These are phyloP conservation scores for Zalaria sp. DNA, from an alignment of 2,329 filamentous ascomycete species.

Conservation along the genomic window DNA sequence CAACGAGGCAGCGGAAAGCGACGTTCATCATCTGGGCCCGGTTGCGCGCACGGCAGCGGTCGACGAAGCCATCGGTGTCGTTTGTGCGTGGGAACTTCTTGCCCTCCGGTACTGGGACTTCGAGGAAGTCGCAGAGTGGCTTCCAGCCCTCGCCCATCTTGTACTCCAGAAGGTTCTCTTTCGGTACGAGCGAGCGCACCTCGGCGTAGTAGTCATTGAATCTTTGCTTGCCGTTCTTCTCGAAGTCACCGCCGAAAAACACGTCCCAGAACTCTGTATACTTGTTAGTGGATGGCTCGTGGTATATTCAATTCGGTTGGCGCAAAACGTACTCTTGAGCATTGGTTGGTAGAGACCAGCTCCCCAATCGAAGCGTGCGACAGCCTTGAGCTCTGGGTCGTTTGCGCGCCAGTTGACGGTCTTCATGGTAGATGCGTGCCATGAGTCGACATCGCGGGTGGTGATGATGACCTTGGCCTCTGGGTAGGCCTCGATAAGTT, in stretches of 20 bases:
- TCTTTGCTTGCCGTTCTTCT: slow-evolving; percentile 48
- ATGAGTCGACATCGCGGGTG: slow-evolving; percentile 51
- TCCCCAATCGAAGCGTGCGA: slow-evolving; percentile 46
- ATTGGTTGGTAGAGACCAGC: slow-evolving; percentile 56
- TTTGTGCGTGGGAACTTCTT: slow-evolving; percentile 37
- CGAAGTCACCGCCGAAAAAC: slow-evolving; percentile 56
- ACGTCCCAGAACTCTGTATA: slow-evolving; percentile 45
- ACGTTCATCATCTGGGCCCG: slow-evolving; percentile 42
- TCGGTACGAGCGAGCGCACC: slow-evolving; percentile 31
- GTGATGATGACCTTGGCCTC: slow-evolving; percentile 59
- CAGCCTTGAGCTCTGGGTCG: slow-evolving; percentile 43
- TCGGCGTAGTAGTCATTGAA: slow-evolving; percentile 44
- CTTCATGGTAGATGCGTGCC: slow-evolving; percentile 49
- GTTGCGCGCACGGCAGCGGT: slow-evolving; percentile 38
- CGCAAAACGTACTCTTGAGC: slow-evolving; percentile 35
- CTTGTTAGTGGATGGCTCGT: slow-evolving; percentile 3
- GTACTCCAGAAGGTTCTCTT: slow-evolving; percentile 39
- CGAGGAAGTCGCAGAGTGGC: slow-evolving; percentile 41
- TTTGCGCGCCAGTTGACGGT: slow-evolving; percentile 55
- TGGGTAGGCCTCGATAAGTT: slow-evolving; percentile 57
- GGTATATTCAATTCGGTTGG: neutral
- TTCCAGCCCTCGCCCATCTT: slow-evolving; percentile 40
- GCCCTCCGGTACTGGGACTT: slow-evolving; percentile 33
- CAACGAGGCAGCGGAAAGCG: slow-evolving; percentile 34
- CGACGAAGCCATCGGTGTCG: slow-evolving; percentile 41